Conservation (phyloP, 2,329 filamentous ascomycete genomes). For the Pseudogymnoascus sp. region DNA sequence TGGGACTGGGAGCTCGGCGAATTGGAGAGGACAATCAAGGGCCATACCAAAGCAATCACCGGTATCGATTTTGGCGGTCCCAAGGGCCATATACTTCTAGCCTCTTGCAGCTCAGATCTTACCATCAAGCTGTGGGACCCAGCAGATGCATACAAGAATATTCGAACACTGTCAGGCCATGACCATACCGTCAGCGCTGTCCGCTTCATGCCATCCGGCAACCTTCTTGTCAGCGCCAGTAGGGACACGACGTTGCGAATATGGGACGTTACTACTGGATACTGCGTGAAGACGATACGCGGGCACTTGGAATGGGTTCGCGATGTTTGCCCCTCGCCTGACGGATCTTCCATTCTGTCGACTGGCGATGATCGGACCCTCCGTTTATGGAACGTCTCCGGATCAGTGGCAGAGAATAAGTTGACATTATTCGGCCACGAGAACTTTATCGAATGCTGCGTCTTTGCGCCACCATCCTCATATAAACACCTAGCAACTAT, state of each 20-base stretch:
- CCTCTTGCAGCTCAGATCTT: conserved; percentile 64
- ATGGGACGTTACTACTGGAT: conserved; percentile 91
- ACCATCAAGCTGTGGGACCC: conserved; percentile 96
- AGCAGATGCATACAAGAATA: conserved; percentile 88
- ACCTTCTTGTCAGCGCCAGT: conserved; percentile 78
- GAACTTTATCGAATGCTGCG: conserved; percentile 77
- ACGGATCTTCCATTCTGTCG: conserved; percentile 76
- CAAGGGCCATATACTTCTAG: conserved; percentile 67
- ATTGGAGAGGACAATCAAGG: conserved; percentile 82
- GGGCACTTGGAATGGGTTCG: conserved; percentile 87
- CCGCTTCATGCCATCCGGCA: conserved; percentile 79
- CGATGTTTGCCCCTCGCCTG: conserved; percentile 73
- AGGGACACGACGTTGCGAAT: conserved; percentile 78
- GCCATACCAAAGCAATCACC: conserved; percentile 79
- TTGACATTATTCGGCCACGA: conserved; percentile 79
- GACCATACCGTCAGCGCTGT: conserved; percentile 87
- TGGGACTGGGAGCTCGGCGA: conserved; percentile 97
- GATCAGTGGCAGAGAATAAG: conserved; percentile 50
- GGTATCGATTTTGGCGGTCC: conserved; percentile 89
- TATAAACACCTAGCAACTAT: conserved; percentile 69
- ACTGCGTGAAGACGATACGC: conserved; percentile 78
- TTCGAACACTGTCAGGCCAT: conserved; percentile 81
- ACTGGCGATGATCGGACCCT: conserved; percentile 75
- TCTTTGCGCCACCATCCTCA: conserved; percentile 72
- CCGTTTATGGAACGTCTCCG: conserved; percentile 78